Evolutionary conservation across 495 filamentous ascomycete species (phyloP).

Genomic region (Podospora appendiculata): DNA sequence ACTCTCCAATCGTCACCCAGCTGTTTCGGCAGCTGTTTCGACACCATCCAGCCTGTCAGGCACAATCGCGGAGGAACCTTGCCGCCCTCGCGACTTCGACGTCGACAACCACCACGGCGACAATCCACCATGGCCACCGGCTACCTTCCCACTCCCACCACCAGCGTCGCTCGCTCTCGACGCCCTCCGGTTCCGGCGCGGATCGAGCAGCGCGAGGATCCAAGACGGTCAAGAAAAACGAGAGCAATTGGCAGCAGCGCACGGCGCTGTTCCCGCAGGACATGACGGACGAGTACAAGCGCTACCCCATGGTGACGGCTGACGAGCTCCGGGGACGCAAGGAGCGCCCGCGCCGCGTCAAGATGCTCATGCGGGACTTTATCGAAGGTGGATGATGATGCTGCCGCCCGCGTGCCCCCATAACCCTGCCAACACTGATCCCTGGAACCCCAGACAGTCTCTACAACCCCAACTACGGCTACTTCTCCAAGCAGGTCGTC

Average conservation of each 20-base stretch:
- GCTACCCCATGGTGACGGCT: conserved; percentile 78
- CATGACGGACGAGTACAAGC: conserved; percentile 67
- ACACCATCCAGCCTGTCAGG: conserved; percentile 59
- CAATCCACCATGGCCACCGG: conserved; percentile 29
- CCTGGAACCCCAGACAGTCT: conserved; percentile 60
- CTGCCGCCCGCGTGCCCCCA: background rate
- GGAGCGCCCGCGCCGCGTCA: conserved; percentile 78
- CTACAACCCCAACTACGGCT: conserved; percentile 96
- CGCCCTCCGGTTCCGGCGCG: conserved; percentile 1
- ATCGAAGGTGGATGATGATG: conserved; percentile 65
- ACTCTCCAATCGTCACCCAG: conserved; percentile 68
- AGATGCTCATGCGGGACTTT: conserved; percentile 96
- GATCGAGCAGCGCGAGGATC: conserved; percentile 13
- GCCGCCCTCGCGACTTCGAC: conserved; percentile 21
- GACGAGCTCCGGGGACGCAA: conserved; percentile 60
- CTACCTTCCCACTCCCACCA: conserved; percentile 15
- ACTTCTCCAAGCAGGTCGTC: conserved; percentile 94
- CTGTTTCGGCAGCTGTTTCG: conserved; percentile 79
- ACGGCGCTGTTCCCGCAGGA: conserved; percentile 62
- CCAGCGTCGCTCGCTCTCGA: conserved; percentile 20
- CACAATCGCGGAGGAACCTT: conserved; percentile 42
- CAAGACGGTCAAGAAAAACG: conserved; percentile 18
- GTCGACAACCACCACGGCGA: conserved; percentile 3
- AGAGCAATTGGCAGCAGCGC: conserved; percentile 74
- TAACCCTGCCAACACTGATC: background rate